These are phyloP conservation scores for Corchorus capsularis DNA, from an alignment of 345 rosid species.

Conservation along the genomic window DNA sequence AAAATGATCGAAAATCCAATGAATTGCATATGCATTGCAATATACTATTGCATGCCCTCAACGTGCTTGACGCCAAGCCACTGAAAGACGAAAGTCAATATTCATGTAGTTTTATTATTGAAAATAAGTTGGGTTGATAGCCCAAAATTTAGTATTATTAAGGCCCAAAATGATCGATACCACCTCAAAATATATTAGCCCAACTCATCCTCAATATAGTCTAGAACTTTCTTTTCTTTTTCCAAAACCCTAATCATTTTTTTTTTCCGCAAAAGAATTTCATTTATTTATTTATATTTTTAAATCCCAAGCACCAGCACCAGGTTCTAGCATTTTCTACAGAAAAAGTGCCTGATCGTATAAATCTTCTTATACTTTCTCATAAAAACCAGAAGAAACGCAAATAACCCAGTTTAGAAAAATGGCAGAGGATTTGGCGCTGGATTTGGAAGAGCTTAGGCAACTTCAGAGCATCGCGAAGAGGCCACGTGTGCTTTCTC, in stretches of 20 bases:
- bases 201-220: not conserved
- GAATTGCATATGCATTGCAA: no score
- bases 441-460: slow-evolving; percentile 81
- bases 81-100: no score
- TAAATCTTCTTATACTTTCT: not conserved
- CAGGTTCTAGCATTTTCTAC: slow-evolving; percentile 17
- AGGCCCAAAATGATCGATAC: not conserved
- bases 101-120: no score
- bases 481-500: slow-evolving; percentile 66
- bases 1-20: no score
- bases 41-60: no score
- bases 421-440: slow-evolving; percentile 67
- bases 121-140: not conserved
- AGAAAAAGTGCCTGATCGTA: not conserved
- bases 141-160: not conserved
- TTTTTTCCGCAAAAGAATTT: no score
- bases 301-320: not conserved
- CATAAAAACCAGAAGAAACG: not conserved
- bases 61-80: no score
- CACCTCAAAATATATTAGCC: not conserved
- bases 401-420: not conserved
- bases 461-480: slow-evolving; percentile 72
- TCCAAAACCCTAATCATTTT: not conserved
- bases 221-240: slow-evolving; percentile 6
- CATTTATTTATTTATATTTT: not conserved